Conservation (phyloP, 805 yeast species). For the Barnettozyma sucrosica region DNA sequence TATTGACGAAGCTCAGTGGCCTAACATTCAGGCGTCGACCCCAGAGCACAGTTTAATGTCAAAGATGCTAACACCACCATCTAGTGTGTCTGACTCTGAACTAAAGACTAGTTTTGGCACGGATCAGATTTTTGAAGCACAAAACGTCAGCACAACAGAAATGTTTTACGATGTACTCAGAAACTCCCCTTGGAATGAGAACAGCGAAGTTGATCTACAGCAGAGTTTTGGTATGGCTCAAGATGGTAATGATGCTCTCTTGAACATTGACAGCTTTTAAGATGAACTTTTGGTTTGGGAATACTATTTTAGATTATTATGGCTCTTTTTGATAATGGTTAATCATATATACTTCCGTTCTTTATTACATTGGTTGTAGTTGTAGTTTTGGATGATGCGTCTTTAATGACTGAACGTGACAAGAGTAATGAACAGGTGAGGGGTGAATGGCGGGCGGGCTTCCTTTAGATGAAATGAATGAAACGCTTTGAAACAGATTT, state of each 20-base stretch:
- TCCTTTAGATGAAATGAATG: too few species aligned
- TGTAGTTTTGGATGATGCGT: too few species aligned
- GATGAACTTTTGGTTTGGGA: not conserved
- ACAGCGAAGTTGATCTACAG: slow-evolving; percentile 4
- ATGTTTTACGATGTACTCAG: slow-evolving; percentile 13
- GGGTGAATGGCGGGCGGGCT: too few species aligned
- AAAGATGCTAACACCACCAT: slow-evolving; percentile 19
- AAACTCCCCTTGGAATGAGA: slow-evolving; percentile 19
- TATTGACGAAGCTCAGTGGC: slow-evolving; percentile 18
- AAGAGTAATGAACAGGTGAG: too few species aligned
- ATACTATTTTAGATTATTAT: not conserved
- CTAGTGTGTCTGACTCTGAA: slow-evolving; percentile 16
- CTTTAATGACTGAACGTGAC: too few species aligned
- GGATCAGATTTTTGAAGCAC: not conserved
- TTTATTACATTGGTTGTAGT: too few species aligned
- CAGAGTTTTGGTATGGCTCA: slow-evolving; percentile 8
- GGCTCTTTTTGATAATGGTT: not conserved
- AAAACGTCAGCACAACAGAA: not conserved
- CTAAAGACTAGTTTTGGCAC: not conserved
- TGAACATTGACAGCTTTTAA: not conserved
- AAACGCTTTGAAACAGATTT: too few species aligned
- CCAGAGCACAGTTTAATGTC: slow-evolving; percentile 10
- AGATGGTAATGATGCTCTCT: slow-evolving; percentile 2
- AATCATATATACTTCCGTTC: not conserved
- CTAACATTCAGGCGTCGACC: slow-evolving; percentile 15